phyloP scores from a whole-genome alignment of 2,329 filamentous ascomycete genomes.

The Penicillium sp. region DNA sequence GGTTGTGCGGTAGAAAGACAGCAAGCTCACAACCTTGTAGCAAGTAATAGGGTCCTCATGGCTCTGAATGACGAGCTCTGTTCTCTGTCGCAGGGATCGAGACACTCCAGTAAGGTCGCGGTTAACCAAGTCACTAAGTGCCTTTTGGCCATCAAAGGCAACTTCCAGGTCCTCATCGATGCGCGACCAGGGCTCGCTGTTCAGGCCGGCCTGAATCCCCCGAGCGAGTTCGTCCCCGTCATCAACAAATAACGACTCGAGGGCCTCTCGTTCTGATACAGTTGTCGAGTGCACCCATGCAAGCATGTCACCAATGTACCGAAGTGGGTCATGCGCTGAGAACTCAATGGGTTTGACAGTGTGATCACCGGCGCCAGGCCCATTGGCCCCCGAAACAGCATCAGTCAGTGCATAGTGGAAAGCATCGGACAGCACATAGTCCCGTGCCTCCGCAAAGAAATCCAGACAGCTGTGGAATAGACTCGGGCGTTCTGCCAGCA shows the following conservation, averaged over 20 bases:
- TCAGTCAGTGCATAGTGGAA: conserved; percentile 89
- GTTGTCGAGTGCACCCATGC: conserved; percentile 94
- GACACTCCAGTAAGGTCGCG: conserved; percentile 78
- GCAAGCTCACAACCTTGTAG: conserved; percentile 85
- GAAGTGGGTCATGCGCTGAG: conserved; percentile 82
- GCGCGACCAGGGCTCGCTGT: conserved; percentile 80
- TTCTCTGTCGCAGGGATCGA: conserved; percentile 79
- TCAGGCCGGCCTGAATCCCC: conserved; percentile 73
- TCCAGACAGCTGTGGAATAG: conserved; percentile 93
- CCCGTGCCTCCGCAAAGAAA: conserved; percentile 85
- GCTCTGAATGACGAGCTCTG: conserved; percentile 87
- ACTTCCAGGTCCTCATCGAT: conserved; percentile 57
- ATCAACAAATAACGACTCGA: conserved; percentile 86
- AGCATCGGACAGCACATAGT: conserved; percentile 79
- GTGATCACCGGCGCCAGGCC: conserved; percentile 53
- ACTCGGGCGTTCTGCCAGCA: conserved; percentile 83
- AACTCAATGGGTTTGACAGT: conserved; percentile 88
- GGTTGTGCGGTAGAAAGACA: conserved; percentile 84
- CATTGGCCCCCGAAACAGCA: conserved; percentile 44
- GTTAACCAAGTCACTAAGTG: conserved; percentile 81
- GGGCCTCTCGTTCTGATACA: conserved; percentile 87
- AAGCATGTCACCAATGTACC: conserved; percentile 95
- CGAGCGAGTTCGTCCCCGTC: conserved; percentile 86
- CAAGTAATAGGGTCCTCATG: conserved; percentile 86
- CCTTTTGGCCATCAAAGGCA: conserved; percentile 74